Evolutionary conservation across 2,329 filamentous ascomycete genomes (phyloP).

Genomic region (Onygenales sp.): DNA sequence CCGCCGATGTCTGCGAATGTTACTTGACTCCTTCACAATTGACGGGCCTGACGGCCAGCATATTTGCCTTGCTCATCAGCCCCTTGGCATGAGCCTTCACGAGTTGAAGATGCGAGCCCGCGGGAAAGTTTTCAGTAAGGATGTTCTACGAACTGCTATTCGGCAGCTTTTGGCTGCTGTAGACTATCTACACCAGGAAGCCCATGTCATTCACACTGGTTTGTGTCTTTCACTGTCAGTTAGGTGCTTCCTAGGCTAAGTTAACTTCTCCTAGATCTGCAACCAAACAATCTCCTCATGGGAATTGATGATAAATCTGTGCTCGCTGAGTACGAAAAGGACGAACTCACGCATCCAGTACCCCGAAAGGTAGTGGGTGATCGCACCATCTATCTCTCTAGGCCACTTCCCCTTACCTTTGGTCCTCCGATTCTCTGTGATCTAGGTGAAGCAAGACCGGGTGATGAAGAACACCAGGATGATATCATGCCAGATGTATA

Average conservation of each 20-base stretch:
- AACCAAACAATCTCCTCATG: conserved; percentile 23
- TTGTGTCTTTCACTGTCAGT: not conserved
- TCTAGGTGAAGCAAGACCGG: conserved; percentile 18
- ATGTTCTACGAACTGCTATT: conserved; percentile 16
- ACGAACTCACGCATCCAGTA: conserved; percentile 18
- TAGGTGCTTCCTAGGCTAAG: not conserved
- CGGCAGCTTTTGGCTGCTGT: conserved; percentile 16
- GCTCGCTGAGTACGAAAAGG: conserved; percentile 19
- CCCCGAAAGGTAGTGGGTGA: conserved; percentile 19
- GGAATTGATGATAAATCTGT: conserved; percentile 20
- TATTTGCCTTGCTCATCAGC: conserved; percentile 20
- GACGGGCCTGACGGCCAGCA: conserved; percentile 15
- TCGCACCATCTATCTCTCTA: conserved; percentile 19
- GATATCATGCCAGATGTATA: conserved; percentile 20
- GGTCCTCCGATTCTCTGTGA: conserved; percentile 19
- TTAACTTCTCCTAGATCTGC: conserved; percentile 17
- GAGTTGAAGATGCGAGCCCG: conserved; percentile 11
- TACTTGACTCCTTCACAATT: conserved; percentile 22
- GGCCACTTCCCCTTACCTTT: conserved; percentile 10
- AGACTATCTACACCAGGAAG: conserved; percentile 21
- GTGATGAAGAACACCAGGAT: conserved; percentile 8
- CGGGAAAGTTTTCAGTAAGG: conserved; percentile 13
- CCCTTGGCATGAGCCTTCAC: conserved; percentile 18
- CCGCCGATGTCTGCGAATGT: conserved; percentile 15
- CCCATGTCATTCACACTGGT: conserved; percentile 20